phyloP scores from a whole-genome alignment of 2,329 filamentous ascomycete genomes.

The Capronia epimyces region DNA sequence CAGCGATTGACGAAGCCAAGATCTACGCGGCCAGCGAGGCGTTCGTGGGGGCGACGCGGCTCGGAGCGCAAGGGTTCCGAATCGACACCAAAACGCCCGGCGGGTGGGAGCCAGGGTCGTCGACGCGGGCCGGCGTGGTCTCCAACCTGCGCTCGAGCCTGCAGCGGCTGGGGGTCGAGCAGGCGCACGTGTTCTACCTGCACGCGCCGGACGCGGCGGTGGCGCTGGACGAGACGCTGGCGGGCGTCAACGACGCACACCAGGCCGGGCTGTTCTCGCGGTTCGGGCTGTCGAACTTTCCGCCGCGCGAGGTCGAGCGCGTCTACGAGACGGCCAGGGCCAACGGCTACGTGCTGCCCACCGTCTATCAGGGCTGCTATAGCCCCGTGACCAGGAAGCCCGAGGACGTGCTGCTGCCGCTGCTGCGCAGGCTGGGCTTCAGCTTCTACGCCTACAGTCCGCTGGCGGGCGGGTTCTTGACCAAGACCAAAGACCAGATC shows the following conservation, averaged over 20 bases:
- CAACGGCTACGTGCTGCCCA: constrained; percentile 35
- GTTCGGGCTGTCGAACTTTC: constrained; percentile 39
- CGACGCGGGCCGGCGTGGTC: constrained; percentile 22
- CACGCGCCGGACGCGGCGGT: constrained; percentile 35
- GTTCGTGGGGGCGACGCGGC: too few species aligned
- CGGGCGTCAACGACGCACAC: constrained; percentile 34
- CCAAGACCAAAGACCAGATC: constrained; percentile 32
- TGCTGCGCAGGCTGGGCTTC: constrained; percentile 34
- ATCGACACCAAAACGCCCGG: constrained; percentile 45
- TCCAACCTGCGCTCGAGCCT: constrained; percentile 23
- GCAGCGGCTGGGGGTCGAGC: constrained; percentile 23
- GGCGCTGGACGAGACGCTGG: constrained; percentile 36
- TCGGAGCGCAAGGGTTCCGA: constrained; percentile 33
- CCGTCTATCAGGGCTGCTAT: constrained; percentile 41
- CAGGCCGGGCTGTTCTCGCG: constrained; percentile 32
- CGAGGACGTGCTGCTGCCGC: constrained; percentile 36
- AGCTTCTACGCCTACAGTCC: constrained; percentile 31
- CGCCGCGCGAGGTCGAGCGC: constrained; percentile 31
- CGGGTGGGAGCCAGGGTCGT: constrained; percentile 32
- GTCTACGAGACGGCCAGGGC: constrained; percentile 34
- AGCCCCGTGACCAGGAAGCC: constrained; percentile 35
- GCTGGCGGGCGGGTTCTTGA: constrained; percentile 36
- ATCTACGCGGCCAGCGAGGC: too few species aligned
- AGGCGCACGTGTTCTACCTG: constrained; percentile 37
- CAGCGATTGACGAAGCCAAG: too few species aligned